A percentile compares a stretch with the other conserved stretches of the same genome.
Conservation (phyloP, 2,329 filamentous ascomycete species). For the Tolypocladium ophioglossoides region DNA sequence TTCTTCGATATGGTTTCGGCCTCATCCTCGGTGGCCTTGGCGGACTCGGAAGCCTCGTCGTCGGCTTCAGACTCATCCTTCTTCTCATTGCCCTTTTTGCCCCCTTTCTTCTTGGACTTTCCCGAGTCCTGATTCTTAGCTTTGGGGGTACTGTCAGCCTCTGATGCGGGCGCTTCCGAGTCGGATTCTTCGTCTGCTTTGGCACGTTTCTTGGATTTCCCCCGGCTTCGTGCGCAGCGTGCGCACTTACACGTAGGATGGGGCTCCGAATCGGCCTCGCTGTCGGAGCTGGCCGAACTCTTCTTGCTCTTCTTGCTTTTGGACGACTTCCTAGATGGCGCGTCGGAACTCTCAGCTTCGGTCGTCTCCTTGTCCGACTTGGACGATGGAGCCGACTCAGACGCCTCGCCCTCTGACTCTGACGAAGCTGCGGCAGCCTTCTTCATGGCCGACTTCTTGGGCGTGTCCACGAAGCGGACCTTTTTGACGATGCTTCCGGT, state of each 20-base stretch:
- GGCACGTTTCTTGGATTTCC: conserved; percentile 2
- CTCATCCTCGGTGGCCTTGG: conserved; percentile 9
- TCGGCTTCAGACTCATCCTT: conserved; percentile 12
- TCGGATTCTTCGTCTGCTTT: conserved; percentile 1
- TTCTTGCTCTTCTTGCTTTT: conserved; percentile 11
- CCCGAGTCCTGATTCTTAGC: conserved; percentile 3
- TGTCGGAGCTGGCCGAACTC: conserved; percentile 9
- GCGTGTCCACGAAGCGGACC: conserved; percentile 29
- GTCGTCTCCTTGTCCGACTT: conserved; percentile 9
- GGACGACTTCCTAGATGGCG: conserved; percentile 2
- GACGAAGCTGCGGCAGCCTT: conserved; percentile 12
- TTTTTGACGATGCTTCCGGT: conserved; percentile 22
- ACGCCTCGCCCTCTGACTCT: conserved; percentile 11
- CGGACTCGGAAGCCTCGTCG: conserved; percentile 12
- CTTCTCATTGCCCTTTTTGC: conserved; percentile 10
- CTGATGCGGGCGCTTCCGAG: neutral
- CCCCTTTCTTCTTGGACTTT: conserved; percentile 8
- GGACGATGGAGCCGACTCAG: conserved; percentile 8
- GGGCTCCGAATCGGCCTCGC: conserved; percentile 20
- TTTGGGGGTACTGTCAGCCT: neutral
- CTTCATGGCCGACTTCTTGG: conserved; percentile 28
- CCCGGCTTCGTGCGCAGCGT: conserved; percentile 12
- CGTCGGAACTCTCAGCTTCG: conserved; percentile 9
- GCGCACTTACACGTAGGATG: conserved; percentile 20
- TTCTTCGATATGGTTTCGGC: neutral